Evolutionary conservation across 306 rosid genomes (phyloP).

Genomic region (Carpinus fangiana): DNA sequence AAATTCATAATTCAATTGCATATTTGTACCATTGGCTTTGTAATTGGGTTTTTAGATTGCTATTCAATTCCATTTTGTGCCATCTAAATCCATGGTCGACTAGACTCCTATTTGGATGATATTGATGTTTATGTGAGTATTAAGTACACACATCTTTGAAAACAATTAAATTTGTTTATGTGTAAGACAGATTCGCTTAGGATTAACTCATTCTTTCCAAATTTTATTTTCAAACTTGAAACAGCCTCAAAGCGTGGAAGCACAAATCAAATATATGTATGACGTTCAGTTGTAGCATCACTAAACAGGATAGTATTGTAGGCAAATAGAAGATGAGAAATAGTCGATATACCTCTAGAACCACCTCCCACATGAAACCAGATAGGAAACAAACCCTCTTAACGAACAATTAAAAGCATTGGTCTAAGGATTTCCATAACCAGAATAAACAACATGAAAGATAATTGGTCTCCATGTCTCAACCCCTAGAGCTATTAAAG

Average conservation of each 20-base stretch:
- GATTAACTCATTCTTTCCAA: neutral
- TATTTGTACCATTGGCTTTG: neutral
- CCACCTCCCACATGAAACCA: neutral
- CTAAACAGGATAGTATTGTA: neutral
- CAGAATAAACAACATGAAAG: neutral
- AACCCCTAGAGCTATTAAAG: neutral
- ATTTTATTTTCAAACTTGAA: neutral
- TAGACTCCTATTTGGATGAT: neutral
- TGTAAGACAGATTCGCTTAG: conserved; percentile 63
- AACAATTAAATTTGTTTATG: conserved; percentile 3
- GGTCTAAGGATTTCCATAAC: neutral
- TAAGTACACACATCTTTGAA: neutral
- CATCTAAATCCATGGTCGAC: neutral
- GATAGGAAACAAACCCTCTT: neutral
- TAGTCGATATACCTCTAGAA: neutral
- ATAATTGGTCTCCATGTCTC: neutral
- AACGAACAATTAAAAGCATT: neutral
- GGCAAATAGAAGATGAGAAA: neutral
- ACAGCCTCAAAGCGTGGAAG: neutral
- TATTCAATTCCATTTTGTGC: neutral
- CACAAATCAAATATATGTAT: neutral
- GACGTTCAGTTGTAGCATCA: neutral
- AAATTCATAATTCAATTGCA: neutral
- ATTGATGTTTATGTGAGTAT: neutral
- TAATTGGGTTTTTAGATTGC: neutral